Base-by-base conservation (phyloP, 176 grass and related monocot species). In the Oryza meridionalis region DNA sequence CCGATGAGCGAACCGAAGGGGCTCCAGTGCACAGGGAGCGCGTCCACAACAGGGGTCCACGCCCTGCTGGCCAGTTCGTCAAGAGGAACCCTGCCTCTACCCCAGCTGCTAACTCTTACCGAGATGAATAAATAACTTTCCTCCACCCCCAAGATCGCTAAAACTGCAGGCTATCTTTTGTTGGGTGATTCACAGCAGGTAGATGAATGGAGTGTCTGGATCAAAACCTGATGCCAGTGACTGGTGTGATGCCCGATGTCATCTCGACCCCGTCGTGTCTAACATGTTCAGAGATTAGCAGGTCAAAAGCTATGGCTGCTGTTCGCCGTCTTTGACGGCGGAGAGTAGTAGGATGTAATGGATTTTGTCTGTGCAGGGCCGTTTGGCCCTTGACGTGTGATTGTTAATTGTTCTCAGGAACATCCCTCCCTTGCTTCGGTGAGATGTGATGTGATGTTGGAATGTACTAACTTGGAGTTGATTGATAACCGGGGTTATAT, bases 101-200 rank as follows among this genome's bases (percentile, higher is more conserved):
- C 11, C 47, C 78, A 35, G 68, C 43, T 82, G 67, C 65, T 21
- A 67, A 58, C 67, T 61, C 84, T 49, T 76, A 84, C 81, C 77
- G 44, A 76, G 81, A 86, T 3, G 86, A 89, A 89, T 94, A 84
- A 89, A 89, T 94, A 84, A 79, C 63, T 21, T 77, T 22, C 49
- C 65, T 3, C 16, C 13, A 25, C 29, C 15, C 73, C 61, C 27
- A 62, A 31, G 40, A 51, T 45, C 9, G 33, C 73, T 85, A 31
- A 31, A 72, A 5, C 78, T 81, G 25, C 69, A 70, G 50, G 47
- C n/a, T 65, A 42, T 27, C 67, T 35, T 25, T 76, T 66, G 62
- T 50, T 69, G 16, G 50, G 46, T 49, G 45, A 69, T 50, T 78
- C 69, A 45, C 69, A 64, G 42, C 75, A 70, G 84, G 80, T 87